These are phyloP conservation scores for Wickerhamiella kurtzmanii DNA, from an alignment of 805 yeast species.

Conservation along the genomic window DNA sequence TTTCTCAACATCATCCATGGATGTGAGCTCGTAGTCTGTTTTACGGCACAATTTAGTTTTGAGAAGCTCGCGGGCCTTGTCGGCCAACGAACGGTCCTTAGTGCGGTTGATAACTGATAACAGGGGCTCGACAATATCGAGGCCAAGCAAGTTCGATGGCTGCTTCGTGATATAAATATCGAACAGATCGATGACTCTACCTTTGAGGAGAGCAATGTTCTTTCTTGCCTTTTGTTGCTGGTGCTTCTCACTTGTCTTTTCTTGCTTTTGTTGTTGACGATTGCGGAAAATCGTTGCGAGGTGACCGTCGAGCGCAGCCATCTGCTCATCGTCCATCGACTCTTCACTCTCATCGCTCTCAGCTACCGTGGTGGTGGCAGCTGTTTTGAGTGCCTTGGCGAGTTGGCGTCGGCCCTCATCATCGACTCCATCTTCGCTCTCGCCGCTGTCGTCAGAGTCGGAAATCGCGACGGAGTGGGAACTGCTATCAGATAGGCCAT, in stretches of 20 bases:
- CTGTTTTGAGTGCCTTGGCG: constrained; percentile 1
- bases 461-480: constrained; percentile 1
- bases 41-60: constrained; percentile 27
- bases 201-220: constrained; percentile 65
- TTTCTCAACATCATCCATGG: constrained; percentile 17
- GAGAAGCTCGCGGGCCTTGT: constrained; percentile 60
- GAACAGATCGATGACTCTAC: constrained; percentile 61
- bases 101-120: constrained; percentile 52
- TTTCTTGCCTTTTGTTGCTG: constrained; percentile 72
- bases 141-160: constrained; percentile 23
- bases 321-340: constrained; percentile 89
- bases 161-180: constrained; percentile 44
- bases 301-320: constrained; percentile 86
- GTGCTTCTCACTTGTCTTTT: constrained; percentile 34
- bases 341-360: constrained; percentile 48
- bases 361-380: background rate
- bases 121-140: constrained; percentile 41
- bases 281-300: constrained; percentile 73
- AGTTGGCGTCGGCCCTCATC: constrained; percentile 4
- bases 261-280: constrained; percentile 50
- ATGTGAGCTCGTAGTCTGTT: constrained; percentile 8
- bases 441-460: constrained; percentile 16
- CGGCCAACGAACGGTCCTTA: constrained; percentile 53
- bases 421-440: constrained; percentile 1
- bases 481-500: constrained; percentile 26